phyloP scores from a whole-genome alignment of 129 eudicot species.

The Saussurea involucrata region DNA sequence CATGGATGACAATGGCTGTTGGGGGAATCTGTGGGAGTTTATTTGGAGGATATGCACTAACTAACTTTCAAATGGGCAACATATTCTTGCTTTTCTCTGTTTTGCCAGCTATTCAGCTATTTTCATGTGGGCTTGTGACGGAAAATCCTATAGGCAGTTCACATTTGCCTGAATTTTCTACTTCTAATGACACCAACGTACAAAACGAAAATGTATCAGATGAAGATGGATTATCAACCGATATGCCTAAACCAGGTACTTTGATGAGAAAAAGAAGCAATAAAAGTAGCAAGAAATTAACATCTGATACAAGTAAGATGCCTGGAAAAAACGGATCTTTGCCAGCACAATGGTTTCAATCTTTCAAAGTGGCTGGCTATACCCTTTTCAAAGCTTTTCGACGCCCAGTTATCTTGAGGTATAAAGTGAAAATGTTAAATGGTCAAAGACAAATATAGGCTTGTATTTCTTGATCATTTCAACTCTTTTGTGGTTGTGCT shows the following conservation, averaged over 20 bases:
- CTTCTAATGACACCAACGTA: conserved; percentile 30
- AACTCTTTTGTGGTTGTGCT: neutral
- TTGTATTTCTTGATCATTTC: no score
- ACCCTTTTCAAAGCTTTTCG: conserved; percentile 69
- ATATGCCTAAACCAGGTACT: conserved; percentile 40
- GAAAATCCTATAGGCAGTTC: conserved; percentile 45
- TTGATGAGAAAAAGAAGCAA: conserved; percentile 64
- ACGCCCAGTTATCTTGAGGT: conserved; percentile 84
- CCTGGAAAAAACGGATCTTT: conserved; percentile 42
- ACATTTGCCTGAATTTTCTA: conserved; percentile 34
- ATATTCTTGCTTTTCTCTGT: conserved; percentile 72
- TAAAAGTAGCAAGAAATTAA: conserved; percentile 43
- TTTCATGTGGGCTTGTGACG: conserved; percentile 73
- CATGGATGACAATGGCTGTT: conserved; percentile 96
- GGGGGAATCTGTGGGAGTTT: conserved; percentile 95
- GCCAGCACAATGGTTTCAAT: conserved; percentile 52
- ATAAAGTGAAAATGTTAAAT: conserved; percentile 3
- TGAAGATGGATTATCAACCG: conserved; percentile 36
- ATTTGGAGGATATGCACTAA: conserved; percentile 81
- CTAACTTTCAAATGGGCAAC: conserved; percentile 44
- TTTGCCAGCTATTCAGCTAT: conserved; percentile 68
- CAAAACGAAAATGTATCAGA: conserved; percentile 25
- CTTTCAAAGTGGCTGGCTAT: conserved; percentile 63
- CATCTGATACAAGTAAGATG: conserved; percentile 20
- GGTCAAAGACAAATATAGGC: neutral